Percentiles rank a stretch among this genome's conserved stretches.
Evolutionary conservation across 1,139 yeast genomes (phyloP).

Genomic region (Lodderomyces margitis): DNA sequence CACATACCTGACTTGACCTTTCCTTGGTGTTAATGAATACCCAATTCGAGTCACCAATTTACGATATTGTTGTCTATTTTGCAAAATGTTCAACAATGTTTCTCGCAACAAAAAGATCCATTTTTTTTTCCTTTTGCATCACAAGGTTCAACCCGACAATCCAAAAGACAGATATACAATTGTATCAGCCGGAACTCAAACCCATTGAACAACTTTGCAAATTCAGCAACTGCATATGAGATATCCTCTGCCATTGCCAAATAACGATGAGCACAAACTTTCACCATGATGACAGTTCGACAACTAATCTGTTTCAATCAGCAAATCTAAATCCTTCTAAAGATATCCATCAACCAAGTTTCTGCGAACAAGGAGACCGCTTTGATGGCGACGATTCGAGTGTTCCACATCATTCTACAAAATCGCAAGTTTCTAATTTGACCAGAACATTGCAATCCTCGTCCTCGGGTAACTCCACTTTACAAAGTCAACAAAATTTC

Average conservation of each 20-base stretch:
- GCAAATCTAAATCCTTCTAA: constrained; percentile 2
- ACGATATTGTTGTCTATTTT: neutral
- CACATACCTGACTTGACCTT: too few species aligned
- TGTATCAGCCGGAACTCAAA: neutral
- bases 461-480: constrained; percentile 1
- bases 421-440: constrained; percentile 34
- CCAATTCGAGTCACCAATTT: too few species aligned
- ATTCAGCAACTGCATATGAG: neutral
- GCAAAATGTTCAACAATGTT: too few species aligned
- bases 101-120: neutral
- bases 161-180: neutral
- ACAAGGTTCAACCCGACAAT: constrained; percentile 1
- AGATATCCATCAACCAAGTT: constrained; percentile 5
- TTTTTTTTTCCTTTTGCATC: neutral
- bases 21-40: too few species aligned
- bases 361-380: neutral
- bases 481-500: neutral
- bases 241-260: neutral
- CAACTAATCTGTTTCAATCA: constrained; percentile 4
- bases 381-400: constrained; percentile 7
- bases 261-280: constrained; percentile 5
- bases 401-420: constrained; percentile 1
- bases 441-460: constrained; percentile 36
- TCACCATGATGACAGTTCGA: constrained; percentile 4
- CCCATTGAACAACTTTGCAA: neutral